Conservation (phyloP, 495 filamentous ascomycete genomes). For the Sordaria brevicollis region DNA sequence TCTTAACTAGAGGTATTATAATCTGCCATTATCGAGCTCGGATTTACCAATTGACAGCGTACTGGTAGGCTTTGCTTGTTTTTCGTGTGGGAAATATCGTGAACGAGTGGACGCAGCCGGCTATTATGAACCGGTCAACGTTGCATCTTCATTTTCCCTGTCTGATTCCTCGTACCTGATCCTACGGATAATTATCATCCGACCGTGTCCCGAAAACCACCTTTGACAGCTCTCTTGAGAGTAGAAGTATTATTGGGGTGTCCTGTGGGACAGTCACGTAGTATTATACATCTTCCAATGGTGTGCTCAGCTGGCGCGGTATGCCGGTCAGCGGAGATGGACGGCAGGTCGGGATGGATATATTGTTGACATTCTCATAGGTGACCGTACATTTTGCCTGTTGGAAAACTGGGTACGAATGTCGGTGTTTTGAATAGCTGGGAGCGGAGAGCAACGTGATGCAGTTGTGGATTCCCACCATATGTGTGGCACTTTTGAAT, state of each 20-base stretch:
- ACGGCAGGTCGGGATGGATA: neutral
- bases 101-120: neutral
- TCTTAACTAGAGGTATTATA: neutral
- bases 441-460: neutral
- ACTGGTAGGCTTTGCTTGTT: neutral
- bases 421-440: neutral
- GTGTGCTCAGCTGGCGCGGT: neutral
- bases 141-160: neutral
- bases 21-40: neutral
- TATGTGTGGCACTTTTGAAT: neutral
- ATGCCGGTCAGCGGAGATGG: neutral
- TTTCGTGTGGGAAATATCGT: neutral
- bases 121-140: neutral
- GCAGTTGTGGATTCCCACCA: neutral
- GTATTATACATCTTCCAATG: neutral
- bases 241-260: neutral
- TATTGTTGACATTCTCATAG: neutral
- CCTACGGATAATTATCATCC: neutral
- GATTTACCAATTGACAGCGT: neutral
- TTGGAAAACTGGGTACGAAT: neutral
- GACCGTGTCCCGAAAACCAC: neutral
- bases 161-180: neutral
- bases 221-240: neutral
- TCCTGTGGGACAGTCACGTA: neutral
- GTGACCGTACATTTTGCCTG: neutral